These are phyloP conservation scores for Lichtheimia ornata DNA, from an alignment of 371 early-diverging fungal genomes.

Conservation along the genomic window DNA sequence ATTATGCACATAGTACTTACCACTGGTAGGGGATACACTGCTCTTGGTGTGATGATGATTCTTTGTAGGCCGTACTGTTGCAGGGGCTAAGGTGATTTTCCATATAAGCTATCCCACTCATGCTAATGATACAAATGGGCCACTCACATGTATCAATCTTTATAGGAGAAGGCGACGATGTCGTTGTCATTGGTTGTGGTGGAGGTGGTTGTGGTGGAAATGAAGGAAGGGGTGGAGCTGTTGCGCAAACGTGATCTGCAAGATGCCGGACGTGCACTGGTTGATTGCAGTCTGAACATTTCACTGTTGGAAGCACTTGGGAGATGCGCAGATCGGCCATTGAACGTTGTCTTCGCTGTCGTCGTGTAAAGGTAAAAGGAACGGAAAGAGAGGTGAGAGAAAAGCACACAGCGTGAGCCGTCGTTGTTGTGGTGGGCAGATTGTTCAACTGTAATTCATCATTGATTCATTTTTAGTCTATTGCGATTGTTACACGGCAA, in stretches of 20 bases:
- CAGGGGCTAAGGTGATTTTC: background rate
- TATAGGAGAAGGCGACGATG: too few species aligned
- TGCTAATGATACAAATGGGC: too few species aligned
- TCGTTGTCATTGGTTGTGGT: too few species aligned
- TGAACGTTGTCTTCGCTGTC: background rate
- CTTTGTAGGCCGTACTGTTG: slow-evolving; percentile 1
- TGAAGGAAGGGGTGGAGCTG: slow-evolving; percentile 3
- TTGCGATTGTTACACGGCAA: background rate
- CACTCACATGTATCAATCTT: too few species aligned
- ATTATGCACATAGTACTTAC: slow-evolving; percentile 1
- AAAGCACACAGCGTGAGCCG: background rate
- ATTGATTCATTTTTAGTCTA: too few species aligned
- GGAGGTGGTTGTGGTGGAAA: background rate
- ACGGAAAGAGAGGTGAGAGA: background rate
- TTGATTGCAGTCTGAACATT: slow-evolving; percentile 14
- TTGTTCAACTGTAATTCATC: slow-evolving; percentile 4
- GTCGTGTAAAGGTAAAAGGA: background rate
- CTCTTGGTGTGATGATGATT: slow-evolving; percentile 9
- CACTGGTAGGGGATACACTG: slow-evolving; percentile 11
- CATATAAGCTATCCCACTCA: too few species aligned
- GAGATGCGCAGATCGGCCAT: slow-evolving; percentile 16
- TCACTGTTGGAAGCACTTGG: slow-evolving; percentile 16
- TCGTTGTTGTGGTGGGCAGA: too few species aligned
- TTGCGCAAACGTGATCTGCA: slow-evolving; percentile 15
- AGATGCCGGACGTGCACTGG: slow-evolving; percentile 13